A percentile compares a stretch with the other conserved stretches of the same genome.
These are phyloP conservation scores for Populus ilicifolia DNA, from an alignment of 345 rosid genomes.

Conservation along the genomic window DNA sequence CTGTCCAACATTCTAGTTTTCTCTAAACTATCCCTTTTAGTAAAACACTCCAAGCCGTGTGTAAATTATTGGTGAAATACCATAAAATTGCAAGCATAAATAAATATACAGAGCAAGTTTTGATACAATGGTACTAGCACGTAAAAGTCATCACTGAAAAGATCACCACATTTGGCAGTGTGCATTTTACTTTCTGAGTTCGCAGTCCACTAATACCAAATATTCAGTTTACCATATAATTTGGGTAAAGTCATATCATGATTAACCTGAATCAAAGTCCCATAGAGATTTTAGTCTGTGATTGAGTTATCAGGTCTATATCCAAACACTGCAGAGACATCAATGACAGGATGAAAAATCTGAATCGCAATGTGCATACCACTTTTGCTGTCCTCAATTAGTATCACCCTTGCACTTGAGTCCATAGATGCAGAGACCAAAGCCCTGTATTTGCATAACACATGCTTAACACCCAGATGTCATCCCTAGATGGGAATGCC, in stretches of 20 bases:
- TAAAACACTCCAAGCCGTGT: neutral
- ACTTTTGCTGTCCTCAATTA: conserved; percentile 39
- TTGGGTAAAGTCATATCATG: neutral
- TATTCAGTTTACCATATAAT: neutral
- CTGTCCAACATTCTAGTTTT: neutral
- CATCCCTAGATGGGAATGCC: neutral
- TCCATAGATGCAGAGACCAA: conserved; percentile 80
- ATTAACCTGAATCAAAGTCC: neutral
- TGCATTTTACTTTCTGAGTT: neutral
- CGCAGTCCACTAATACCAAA: neutral
- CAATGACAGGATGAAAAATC: neutral
- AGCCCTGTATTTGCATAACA: conserved; percentile 46
- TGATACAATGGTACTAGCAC: neutral
- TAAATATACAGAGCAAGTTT: neutral
- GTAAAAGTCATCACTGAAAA: neutral
- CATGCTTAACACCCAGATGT: conserved; percentile 7
- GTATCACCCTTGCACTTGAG: conserved; percentile 81
- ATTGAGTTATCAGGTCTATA: neutral
- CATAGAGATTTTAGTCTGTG: neutral
- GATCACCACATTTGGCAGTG: neutral
- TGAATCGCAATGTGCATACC: conserved; percentile 31
- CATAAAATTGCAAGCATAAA: neutral
- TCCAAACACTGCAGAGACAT: neutral
- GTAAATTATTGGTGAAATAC: neutral
- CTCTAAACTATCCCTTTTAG: neutral